These are phyloP conservation scores for Russula virescens DNA, from an alignment of 768 basidiomycete genomes.

Conservation along the genomic window DNA sequence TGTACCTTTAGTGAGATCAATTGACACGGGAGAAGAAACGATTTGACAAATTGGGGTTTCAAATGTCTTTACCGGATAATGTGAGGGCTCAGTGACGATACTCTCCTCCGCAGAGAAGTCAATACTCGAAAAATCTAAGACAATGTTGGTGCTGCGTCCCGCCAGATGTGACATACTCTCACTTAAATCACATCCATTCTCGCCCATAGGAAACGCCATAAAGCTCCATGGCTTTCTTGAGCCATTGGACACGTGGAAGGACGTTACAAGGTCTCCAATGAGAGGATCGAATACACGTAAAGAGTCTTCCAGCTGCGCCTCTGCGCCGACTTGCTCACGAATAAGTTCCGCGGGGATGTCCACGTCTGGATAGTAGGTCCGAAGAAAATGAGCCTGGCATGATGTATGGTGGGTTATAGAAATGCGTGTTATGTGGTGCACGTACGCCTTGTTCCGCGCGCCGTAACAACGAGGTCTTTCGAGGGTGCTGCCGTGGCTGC, in stretches of 20 bases:
- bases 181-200: conserved; percentile 57
- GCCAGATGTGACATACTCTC: conserved; percentile 25
- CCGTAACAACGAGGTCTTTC: conserved; percentile 37
- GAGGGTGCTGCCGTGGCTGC: conserved; percentile 27
- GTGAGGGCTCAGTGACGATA: conserved; percentile 38
- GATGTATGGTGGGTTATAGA: conserved; percentile 2
- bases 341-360: conserved; percentile 69
- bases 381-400: conserved; percentile 64
- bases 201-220: conserved; percentile 60
- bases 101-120: conserved; percentile 27
- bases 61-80: conserved; percentile 42
- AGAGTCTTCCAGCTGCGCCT: conserved; percentile 34
- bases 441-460: conserved; percentile 64
- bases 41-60: conserved; percentile 68
- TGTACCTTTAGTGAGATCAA: background rate
- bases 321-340: conserved; percentile 46
- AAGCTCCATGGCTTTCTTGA: conserved; percentile 30
- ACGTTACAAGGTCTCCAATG: conserved; percentile 47
- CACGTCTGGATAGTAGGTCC: conserved; percentile 64
- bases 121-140: conserved; percentile 47
- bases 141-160: background rate
- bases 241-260: conserved; percentile 31
- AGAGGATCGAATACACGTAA: conserved; percentile 50
- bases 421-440: background rate
- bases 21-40: conserved; percentile 21